Percentiles rank a stretch among this genome's conserved stretches.
Conservation (phyloP, 305 asterid species). For the Solanum chacoense region DNA sequence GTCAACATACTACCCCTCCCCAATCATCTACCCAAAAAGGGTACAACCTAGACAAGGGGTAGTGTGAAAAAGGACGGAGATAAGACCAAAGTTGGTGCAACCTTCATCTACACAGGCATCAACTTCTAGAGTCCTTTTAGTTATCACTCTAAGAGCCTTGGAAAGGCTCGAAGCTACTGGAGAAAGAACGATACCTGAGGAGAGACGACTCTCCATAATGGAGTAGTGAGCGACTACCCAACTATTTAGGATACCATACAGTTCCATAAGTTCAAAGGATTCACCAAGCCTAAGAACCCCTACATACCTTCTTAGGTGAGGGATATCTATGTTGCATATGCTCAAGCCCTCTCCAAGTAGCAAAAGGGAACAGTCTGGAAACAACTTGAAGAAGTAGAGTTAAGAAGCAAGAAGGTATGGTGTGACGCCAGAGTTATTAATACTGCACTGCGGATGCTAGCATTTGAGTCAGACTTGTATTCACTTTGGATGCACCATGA, state of each 20-base stretch:
- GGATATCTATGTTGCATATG: neutral
- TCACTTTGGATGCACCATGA: neutral
- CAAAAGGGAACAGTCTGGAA: neutral
- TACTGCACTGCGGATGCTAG: no score
- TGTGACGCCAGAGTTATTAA: neutral
- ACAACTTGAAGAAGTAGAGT: neutral
- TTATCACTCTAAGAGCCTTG: neutral
- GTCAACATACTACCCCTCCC: neutral
- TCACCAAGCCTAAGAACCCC: neutral
- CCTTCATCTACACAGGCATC: neutral
- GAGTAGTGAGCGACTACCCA: neutral
- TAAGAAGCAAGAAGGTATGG: no score
- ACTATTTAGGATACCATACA: neutral
- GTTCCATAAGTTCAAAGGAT: neutral
- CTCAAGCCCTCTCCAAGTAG: neutral
- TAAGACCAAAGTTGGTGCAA: neutral
- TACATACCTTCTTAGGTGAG: no score
- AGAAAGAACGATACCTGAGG: neutral
- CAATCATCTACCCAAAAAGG: neutral
- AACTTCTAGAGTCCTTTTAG: neutral
- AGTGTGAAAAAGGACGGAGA: neutral
- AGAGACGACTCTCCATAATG: neutral
- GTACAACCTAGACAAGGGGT: neutral
- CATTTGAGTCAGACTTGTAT: neutral
- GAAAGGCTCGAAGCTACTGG: neutral